Conservation (phyloP, 2,329 filamentous ascomycete species). For the Amauroascus niger region DNA sequence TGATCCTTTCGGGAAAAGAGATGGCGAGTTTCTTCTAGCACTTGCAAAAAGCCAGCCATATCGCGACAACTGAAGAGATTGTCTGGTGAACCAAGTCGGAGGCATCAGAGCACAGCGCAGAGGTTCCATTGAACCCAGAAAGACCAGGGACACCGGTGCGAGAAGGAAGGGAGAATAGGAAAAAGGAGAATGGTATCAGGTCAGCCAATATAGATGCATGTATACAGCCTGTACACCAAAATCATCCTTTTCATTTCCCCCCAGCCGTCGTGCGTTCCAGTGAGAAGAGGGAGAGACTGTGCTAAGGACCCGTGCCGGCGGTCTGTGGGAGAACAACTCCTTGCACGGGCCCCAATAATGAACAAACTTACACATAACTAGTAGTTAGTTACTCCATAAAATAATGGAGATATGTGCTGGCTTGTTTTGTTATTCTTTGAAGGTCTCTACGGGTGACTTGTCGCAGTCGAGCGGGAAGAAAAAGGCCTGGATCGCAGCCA, state of each 20-base stretch:
- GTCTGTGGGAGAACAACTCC: background rate
- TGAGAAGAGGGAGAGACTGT: background rate
- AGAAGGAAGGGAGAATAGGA: background rate
- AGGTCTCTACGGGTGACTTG: background rate
- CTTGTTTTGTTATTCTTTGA: background rate
- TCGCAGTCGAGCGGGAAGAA: background rate
- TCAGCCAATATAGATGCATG: background rate
- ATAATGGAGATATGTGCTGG: background rate
- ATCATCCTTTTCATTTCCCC: background rate
- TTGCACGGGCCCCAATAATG: background rate
- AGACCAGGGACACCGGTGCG: background rate
- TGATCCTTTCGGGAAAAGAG: background rate
- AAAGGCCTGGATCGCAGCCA: background rate
- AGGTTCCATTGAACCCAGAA: background rate
- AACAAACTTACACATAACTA: too few relatives aligned
- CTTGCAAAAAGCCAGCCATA: background rate
- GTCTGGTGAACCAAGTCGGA: background rate
- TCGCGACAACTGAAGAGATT: background rate
- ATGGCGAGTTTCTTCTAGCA: background rate
- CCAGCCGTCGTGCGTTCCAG: background rate
- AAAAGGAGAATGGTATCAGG: background rate
- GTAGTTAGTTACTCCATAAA: background rate
- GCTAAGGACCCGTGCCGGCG: background rate
- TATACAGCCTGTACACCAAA: too few relatives aligned
- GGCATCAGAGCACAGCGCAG: background rate